phyloP scores from a whole-genome alignment of 305 asterid species.

The Solanum hybrid region DNA sequence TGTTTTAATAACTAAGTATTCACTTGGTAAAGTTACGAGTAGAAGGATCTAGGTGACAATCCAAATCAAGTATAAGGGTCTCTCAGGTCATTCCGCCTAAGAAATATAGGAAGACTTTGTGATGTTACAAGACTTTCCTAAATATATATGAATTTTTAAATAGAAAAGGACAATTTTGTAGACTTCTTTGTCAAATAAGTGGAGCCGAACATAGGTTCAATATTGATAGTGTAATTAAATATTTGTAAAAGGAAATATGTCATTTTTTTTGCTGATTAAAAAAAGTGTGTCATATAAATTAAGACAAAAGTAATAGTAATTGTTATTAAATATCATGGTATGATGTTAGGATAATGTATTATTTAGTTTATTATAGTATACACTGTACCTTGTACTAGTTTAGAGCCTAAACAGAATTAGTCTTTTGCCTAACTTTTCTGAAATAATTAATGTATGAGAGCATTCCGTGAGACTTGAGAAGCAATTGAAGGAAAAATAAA shows the following conservation, averaged over 20 bases:
- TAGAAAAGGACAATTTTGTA: neutral
- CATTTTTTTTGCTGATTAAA: neutral
- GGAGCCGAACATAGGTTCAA: neutral
- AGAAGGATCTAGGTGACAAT: too few species aligned
- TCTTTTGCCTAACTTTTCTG: neutral
- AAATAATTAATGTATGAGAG: neutral
- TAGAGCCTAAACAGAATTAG: neutral
- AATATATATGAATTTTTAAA: neutral
- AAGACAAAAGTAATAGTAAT: fast-evolving
- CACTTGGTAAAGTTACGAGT: neutral
- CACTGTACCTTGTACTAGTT: neutral
- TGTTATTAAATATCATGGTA: too few species aligned
- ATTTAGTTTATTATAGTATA: neutral
- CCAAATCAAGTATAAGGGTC: neutral
- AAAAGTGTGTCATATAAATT: neutral
- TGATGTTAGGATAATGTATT: neutral
- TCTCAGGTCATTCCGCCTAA: neutral
- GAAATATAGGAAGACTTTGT: neutral
- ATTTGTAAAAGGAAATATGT: neutral
- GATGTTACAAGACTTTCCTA: neutral
- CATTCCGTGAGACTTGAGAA: neutral
- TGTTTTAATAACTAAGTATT: too few species aligned
- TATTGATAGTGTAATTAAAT: too few species aligned
- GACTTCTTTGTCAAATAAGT: neutral
- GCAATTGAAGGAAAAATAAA: neutral